Conservation (phyloP, 441 rosid species). For the Melastoma candidum region DNA sequence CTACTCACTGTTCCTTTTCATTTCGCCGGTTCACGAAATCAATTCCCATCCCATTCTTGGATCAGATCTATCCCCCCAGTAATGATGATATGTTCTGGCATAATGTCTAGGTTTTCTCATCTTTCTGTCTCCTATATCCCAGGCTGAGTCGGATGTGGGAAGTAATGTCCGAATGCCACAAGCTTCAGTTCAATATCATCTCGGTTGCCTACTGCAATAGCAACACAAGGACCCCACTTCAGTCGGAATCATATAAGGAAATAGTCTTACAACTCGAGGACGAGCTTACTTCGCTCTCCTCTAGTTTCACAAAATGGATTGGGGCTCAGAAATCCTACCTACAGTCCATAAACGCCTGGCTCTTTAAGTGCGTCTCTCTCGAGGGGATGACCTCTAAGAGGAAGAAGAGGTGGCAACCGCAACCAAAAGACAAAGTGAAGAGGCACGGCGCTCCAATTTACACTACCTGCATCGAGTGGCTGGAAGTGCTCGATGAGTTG, state of each 20-base stretch:
- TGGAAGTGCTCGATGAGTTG: neutral
- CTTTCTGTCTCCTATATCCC: too few relatives aligned
- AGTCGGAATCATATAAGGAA: slow-evolving; percentile 1
- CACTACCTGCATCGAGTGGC: slow-evolving; percentile 9
- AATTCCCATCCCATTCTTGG: too few relatives aligned
- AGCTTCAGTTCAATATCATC: slow-evolving; percentile 54
- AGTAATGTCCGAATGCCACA: slow-evolving; percentile 85
- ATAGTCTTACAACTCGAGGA: slow-evolving; percentile 4
- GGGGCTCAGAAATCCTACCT: slow-evolving; percentile 14
- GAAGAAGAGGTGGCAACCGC: neutral
- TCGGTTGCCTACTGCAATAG: slow-evolving; percentile 32
- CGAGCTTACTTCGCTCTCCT: slow-evolving; percentile 7
- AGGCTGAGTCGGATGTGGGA: slow-evolving; percentile 97
- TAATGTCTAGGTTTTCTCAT: slow-evolving; percentile 11
- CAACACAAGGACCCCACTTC: neutral
- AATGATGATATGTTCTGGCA: neutral
- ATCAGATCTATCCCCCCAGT: too few relatives aligned
- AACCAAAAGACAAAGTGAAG: slow-evolving; percentile 4
- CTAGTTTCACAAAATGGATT: slow-evolving; percentile 12
- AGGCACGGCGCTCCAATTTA: slow-evolving; percentile 5
- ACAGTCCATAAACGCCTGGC: slow-evolving; percentile 13
- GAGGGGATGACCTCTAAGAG: neutral
- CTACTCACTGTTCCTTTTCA: too few relatives aligned
- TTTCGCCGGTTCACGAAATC: too few relatives aligned
- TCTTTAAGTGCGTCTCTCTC: slow-evolving; percentile 7